Evolutionary conservation across 1,284 basidiomycete genomes (phyloP), one percentile per base, ranked within the genome.

Genomic region (Tylopilus sp.): DNA sequence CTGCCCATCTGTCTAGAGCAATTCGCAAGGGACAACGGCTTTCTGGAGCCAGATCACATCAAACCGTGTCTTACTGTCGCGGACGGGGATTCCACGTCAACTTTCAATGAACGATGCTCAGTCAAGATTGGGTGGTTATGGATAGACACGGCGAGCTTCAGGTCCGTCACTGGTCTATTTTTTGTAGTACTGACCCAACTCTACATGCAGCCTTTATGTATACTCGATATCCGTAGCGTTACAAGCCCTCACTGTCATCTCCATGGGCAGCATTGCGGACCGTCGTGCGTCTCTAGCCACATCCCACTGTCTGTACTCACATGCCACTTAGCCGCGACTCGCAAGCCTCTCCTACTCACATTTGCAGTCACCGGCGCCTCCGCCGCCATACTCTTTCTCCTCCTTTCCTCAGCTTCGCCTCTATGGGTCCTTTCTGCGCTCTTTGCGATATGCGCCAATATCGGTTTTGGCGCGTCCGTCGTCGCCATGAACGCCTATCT

Each of bases 401-500:
- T 89, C 8, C 81, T 97, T 5, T 86, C 95, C 0, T 92, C 93
- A 0, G 81, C 86, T 0, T 92, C 92, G 0, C 77, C 85, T 0
- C 57, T 91, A n/a, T 93, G 91, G 94, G 81, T 83, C 3, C 70
- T 91, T 18, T 85, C 84, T 1, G 87, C 90, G 3, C 70, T 90
- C 0, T 82, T 96, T 6, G 87, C 93, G 0, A 86, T 94, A 52
- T 79, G 86, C 2, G 91, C 95, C 9, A 96, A 95, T 73, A 89
- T 95, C 19, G 88, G 90, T 1, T 96, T 96, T 68, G 93, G 95
- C 1, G 91, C 91, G 0, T 93, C 91, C 16, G 84, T 91, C 18
- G 96, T 98, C 12, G 95, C 95, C 47, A 89, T 95, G 83, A 98
- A 98, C 74, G 89, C 95, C 0, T 97, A 96, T 78, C 85, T 98